Percentiles rank a stretch among this genome's conserved stretches.
Conservation (phyloP, 2,329 filamentous ascomycete species). For the Akanthomyces dipterigenus region DNA sequence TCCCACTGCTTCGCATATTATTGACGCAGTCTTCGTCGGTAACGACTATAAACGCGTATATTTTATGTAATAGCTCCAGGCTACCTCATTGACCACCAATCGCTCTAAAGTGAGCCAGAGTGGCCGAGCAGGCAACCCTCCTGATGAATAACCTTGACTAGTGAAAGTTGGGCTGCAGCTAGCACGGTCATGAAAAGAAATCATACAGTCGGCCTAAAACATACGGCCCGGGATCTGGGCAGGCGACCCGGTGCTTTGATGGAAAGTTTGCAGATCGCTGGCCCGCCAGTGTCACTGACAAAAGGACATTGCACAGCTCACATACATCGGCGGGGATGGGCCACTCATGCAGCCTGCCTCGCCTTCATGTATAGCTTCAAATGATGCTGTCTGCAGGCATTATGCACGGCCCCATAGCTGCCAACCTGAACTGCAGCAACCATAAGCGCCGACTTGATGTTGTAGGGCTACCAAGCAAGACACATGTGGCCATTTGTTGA, state of each 20-base stretch:
- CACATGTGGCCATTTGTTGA: background rate
- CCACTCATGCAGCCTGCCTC: background rate
- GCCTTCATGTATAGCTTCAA: background rate
- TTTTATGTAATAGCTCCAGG: background rate
- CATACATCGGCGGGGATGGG: background rate
- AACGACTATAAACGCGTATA: background rate
- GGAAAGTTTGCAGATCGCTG: background rate
- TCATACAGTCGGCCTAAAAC: background rate
- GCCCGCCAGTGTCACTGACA: background rate
- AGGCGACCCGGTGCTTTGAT: background rate
- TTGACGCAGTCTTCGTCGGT: slow-evolving; percentile 1
- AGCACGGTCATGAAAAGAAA: background rate
- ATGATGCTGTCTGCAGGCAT: background rate
- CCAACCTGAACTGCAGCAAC: background rate
- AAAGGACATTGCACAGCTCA: background rate
- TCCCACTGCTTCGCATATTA: slow-evolving; percentile 1
- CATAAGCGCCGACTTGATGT: background rate
- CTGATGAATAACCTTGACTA: background rate
- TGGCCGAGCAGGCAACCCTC: background rate
- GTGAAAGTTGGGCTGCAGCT: background rate
- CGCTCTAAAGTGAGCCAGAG: background rate
- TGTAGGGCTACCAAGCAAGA: background rate
- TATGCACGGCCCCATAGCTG: slow-evolving; percentile 1
- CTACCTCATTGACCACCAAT: background rate
- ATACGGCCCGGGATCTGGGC: background rate